A percentile compares a stretch with the other conserved stretches of the same genome.
These are phyloP conservation scores for Alternaria infectoria DNA, from an alignment of 2,329 filamentous ascomycete genomes.

Conservation along the genomic window DNA sequence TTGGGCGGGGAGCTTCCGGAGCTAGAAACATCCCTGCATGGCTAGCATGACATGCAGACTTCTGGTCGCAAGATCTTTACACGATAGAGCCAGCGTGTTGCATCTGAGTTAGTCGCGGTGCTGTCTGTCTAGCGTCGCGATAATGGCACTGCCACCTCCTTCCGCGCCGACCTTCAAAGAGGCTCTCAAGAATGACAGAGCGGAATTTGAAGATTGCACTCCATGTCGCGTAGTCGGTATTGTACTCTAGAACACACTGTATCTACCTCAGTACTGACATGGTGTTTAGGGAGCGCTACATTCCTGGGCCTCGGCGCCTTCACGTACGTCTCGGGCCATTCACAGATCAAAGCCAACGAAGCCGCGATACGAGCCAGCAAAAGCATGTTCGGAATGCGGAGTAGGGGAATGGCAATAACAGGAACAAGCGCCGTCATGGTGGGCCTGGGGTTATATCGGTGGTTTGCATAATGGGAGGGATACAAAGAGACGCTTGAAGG, in stretches of 20 bases:
- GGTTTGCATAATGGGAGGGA: conserved; percentile 38
- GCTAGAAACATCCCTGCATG: conserved; percentile 7
- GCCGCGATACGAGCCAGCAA: conserved; percentile 50
- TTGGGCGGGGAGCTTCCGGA: conserved; percentile 29
- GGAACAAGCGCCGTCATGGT: conserved; percentile 50
- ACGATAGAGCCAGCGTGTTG: background rate
- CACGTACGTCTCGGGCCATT: conserved; percentile 54
- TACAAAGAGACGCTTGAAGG: background rate
- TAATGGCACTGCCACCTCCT: conserved; percentile 21
- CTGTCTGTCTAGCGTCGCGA: background rate
- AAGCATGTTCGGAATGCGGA: conserved; percentile 50
- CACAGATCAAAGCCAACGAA: conserved; percentile 52
- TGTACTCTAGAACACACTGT: background rate
- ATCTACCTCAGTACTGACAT: background rate
- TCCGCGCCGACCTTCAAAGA: conserved; percentile 35
- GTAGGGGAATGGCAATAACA: conserved; percentile 50
- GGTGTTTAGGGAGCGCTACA: conserved; percentile 48
- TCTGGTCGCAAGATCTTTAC: background rate
- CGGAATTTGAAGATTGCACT: conserved; percentile 67
- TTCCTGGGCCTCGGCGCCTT: conserved; percentile 57
- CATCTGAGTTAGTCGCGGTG: background rate
- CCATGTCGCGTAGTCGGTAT: conserved; percentile 74
- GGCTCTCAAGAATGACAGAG: conserved; percentile 39
- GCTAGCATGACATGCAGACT: conserved; percentile 4
- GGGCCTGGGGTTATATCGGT: conserved; percentile 53